Evolutionary conservation across 2,329 filamentous ascomycete species (phyloP).

Genomic region (Colletotrichum graminicola): DNA sequence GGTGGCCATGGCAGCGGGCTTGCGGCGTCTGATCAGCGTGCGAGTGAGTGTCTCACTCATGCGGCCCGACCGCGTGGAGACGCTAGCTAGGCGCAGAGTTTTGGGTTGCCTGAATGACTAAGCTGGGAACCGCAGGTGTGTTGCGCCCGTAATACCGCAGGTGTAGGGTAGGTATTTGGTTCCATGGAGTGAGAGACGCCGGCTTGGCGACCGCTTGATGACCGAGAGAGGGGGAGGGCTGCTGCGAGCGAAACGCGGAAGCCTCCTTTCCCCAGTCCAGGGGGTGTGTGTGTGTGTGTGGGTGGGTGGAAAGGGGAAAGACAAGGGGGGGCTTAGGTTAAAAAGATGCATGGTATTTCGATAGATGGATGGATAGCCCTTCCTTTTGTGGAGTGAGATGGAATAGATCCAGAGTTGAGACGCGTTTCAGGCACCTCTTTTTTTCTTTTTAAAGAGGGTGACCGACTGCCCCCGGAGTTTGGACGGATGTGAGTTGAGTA

Average conservation of each 20-base stretch:
- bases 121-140: too few species aligned
- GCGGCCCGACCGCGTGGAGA: not conserved
- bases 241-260: conserved; percentile 4
- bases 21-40: conserved; percentile 27
- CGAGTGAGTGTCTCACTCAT: not conserved
- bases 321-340: not conserved
- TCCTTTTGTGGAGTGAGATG: too few species aligned
- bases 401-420: not conserved
- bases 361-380: too few species aligned
- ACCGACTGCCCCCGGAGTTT: not conserved
- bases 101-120: too few species aligned
- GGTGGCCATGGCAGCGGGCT: not conserved
- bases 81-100: not conserved
- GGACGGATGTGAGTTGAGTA: not conserved
- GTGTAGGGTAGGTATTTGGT: too few species aligned
- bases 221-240: too few species aligned
- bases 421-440: conserved; percentile 11
- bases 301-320: not conserved
- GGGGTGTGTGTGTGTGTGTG: too few species aligned
- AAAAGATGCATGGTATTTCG: not conserved
- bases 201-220: conserved; percentile 12
- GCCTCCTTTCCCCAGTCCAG: not conserved
- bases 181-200: not conserved
- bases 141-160: too few species aligned
- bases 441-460: not conserved